Base-by-base conservation (phyloP, 108 stramenopile genomes). In the Fistulifera solaris region DNA sequence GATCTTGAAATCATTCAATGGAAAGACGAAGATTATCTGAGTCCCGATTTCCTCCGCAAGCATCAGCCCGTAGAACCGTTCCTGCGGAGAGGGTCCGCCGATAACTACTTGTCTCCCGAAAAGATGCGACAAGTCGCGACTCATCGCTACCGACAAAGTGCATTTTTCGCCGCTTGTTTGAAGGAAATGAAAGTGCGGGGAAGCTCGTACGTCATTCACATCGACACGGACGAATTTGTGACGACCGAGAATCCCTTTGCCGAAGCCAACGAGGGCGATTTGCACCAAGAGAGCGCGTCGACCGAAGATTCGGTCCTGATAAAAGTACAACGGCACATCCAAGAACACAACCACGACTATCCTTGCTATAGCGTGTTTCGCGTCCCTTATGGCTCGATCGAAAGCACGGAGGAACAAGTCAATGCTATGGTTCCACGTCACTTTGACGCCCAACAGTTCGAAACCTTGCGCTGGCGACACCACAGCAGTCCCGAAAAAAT, bases 151-250 rank as follows among this genome's bases (percentile, higher is more conserved):
- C 42, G 61, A 24, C 61, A 62, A 41, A n/a, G 52, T 2, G 52
- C 41, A 14, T 62, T 62, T 47, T 22, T 53, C 14, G 27, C 61
- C 11, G 8, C 39, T 25, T 62, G 61, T 38, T 3, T 53, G 26
- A 54, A 52, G 38, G 22, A 21, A 53, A 15, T 53, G n/a, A 22
- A 23, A 2, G 16, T 21, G 3, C 26, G 47, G 25, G 41, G 51
- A 15, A 21, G 56, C 41, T 72, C 64, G 7, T 83, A 78, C 78
- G 70, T 71, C 6, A 63, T 75, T 1, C 67, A 77, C 35, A 75
- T 63, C 40, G 82, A 83, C 40, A 67, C 78, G 4, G 82, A 83
- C 48, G 82, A 83, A 58, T 83, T 71, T 54, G 59, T 83, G 11
- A 56, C 46, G 12, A 38, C 65, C 17, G 63, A 58, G 39, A 48